Evolutionary conservation across 169 alveolate species (phyloP).

Genomic region (Miamiensis avidus): DNA sequence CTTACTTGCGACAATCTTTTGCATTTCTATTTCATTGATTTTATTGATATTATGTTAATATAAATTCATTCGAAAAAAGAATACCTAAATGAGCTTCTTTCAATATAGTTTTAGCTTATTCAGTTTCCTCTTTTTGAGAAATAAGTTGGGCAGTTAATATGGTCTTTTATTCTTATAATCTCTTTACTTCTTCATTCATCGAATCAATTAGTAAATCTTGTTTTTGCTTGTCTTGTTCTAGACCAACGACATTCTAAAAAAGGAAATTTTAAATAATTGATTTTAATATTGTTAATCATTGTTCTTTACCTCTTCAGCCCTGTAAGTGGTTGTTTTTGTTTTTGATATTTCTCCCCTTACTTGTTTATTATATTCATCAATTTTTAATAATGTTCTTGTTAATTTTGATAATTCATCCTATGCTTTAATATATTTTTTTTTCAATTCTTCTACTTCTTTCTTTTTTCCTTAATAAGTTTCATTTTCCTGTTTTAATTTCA

Average conservation of each 20-base stretch:
- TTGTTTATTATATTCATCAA: slow-evolving; percentile 74
- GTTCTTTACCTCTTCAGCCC: slow-evolving; percentile 69
- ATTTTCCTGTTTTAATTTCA: slow-evolving; percentile 65
- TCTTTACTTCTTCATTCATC: slow-evolving; percentile 84
- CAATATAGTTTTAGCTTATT: slow-evolving; percentile 81
- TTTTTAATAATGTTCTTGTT: slow-evolving; percentile 82
- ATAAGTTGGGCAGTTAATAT: slow-evolving; percentile 78
- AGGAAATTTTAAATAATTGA: too few relatives aligned
- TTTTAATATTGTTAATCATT: too few relatives aligned
- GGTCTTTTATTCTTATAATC: slow-evolving; percentile 81
- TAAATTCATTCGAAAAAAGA: too few relatives aligned
- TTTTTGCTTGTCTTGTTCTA: slow-evolving; percentile 80
- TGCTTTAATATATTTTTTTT: slow-evolving; percentile 77
- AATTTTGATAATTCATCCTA: slow-evolving; percentile 90
- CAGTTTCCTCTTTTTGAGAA: slow-evolving; percentile 86
- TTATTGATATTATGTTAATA: too few relatives aligned
- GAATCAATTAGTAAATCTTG: slow-evolving; percentile 87
- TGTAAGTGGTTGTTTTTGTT: slow-evolving; percentile 83
- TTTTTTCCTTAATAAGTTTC: slow-evolving; percentile 72
- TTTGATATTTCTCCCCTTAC: slow-evolving; percentile 84
- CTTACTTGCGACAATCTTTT: slow-evolving; percentile 78
- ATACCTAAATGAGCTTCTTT: slow-evolving; percentile 76
- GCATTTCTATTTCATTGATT: slow-evolving; percentile 57
- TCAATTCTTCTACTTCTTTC: slow-evolving; percentile 78
- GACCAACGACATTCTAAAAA: slow-evolving; percentile 60